phyloP scores from a whole-genome alignment of 2,329 filamentous ascomycete genomes.

The Herpotrichia juniperi region DNA sequence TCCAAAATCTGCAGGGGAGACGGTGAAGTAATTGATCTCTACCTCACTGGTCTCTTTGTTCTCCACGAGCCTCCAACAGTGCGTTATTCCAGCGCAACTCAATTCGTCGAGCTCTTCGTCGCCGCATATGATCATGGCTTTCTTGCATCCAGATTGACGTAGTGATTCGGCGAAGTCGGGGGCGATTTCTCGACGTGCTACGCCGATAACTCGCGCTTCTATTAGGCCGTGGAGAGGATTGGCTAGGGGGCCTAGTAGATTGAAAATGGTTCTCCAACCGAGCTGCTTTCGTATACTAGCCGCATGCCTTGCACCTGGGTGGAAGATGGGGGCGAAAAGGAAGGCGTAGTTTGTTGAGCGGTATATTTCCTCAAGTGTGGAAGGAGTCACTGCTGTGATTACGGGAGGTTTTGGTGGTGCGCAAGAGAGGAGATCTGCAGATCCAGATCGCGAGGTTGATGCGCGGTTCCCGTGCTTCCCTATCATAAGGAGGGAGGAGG shows the following conservation, averaged over 20 bases:
- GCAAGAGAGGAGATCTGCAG: constrained; percentile 84
- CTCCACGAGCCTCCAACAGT: constrained; percentile 81
- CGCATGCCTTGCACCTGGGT: constrained; percentile 91
- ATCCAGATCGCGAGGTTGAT: constrained; percentile 93
- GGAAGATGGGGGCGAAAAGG: constrained; percentile 94
- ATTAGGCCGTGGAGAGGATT: constrained; percentile 82
- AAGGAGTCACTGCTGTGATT: constrained; percentile 74
- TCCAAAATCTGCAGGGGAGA: constrained; percentile 88
- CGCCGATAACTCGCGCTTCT: constrained; percentile 91
- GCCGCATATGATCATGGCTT: constrained; percentile 90
- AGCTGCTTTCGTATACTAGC: constrained; percentile 85
- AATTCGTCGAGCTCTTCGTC: constrained; percentile 96
- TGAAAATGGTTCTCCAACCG: constrained; percentile 96
- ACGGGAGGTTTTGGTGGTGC: constrained; percentile 75
- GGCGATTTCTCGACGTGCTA: constrained; percentile 85
- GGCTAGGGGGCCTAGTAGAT: constrained; percentile 88
- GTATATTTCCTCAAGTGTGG: constrained; percentile 76
- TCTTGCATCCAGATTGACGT: constrained; percentile 74
- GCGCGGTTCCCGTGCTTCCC: constrained; percentile 97
- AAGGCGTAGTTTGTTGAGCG: constrained; percentile 87
- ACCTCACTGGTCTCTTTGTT: constrained; percentile 52
- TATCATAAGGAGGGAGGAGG: constrained; percentile 81
- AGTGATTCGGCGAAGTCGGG: constrained; percentile 88
- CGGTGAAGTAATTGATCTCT: constrained; percentile 75
- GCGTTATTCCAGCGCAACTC: constrained; percentile 84